phyloP scores from a whole-genome alignment of 768 basidiomycete genomes.

The Russula earlei region DNA sequence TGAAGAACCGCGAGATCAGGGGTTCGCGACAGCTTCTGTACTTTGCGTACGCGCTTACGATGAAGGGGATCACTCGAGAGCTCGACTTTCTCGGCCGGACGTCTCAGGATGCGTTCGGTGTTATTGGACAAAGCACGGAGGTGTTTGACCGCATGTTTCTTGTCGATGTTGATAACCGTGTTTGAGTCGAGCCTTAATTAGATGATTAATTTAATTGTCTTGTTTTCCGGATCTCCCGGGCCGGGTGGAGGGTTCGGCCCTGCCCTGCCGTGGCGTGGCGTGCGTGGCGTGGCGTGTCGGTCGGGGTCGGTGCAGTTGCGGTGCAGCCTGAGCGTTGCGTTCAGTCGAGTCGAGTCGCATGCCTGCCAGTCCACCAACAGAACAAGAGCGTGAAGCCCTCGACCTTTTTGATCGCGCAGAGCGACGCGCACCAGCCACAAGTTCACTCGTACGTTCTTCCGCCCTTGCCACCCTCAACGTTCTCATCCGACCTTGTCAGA shows the following conservation, averaged over 20 bases:
- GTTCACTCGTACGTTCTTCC: slow-evolving; percentile 30
- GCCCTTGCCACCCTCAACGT: neutral
- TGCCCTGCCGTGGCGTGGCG: too few relatives aligned
- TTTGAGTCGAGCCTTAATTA: neutral
- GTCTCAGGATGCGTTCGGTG: slow-evolving; percentile 86
- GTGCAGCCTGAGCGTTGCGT: neutral
- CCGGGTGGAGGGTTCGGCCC: neutral
- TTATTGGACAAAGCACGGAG: slow-evolving; percentile 72
- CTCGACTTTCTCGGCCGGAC: slow-evolving; percentile 73
- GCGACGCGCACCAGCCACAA: slow-evolving; percentile 31
- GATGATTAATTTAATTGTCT: neutral
- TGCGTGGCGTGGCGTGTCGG: too few relatives aligned
- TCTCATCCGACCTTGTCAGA: slow-evolving; percentile 28
- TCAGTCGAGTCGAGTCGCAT: neutral
- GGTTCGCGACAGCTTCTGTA: slow-evolving; percentile 82
- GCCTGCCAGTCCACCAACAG: slow-evolving; percentile 19
- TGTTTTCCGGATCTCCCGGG: too few relatives aligned
- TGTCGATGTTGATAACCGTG: too few relatives aligned
- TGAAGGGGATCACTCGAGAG: slow-evolving; percentile 89
- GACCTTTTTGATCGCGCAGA: slow-evolving; percentile 39
- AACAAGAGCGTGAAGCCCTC: slow-evolving; percentile 32
- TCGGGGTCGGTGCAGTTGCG: too few relatives aligned
- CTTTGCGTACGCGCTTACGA: slow-evolving; percentile 88
- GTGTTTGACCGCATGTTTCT: slow-evolving; percentile 83
- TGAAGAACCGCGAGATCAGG: slow-evolving; percentile 72